Evolutionary conservation across 768 basidiomycete genomes (phyloP).

Genomic region (Mycena olivaceomarginata): DNA sequence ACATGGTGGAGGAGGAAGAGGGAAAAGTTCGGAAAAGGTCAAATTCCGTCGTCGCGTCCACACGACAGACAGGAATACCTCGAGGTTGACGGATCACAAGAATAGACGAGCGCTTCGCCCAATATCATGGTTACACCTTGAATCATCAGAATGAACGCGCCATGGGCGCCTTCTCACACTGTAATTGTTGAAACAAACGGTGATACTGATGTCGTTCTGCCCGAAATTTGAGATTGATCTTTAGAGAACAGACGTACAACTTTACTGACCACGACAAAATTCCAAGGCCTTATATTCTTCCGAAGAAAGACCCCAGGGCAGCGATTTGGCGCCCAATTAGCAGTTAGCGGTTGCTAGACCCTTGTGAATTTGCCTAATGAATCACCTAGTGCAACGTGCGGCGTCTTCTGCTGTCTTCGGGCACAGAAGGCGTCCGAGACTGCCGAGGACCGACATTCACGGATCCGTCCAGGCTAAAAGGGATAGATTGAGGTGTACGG

Average conservation of each 20-base stretch:
- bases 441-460: neutral
- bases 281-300: neutral
- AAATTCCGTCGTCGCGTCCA: constrained; percentile 7
- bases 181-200: neutral
- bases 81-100: constrained; percentile 14
- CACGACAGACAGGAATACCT: constrained; percentile 19
- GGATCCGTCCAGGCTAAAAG: neutral
- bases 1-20: constrained; percentile 27
- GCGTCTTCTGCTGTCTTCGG: neutral
- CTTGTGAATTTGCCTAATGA: neutral
- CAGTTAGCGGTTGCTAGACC: neutral
- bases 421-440: neutral
- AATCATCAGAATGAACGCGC: neutral
- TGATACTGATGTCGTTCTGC: too few species aligned
- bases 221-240: too few species aligned
- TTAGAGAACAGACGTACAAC: neutral
- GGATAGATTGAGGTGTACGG: neutral
- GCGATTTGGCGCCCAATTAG: too few species aligned
- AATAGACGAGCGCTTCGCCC: constrained; percentile 21
- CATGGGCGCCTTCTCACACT: neutral
- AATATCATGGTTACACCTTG: constrained; percentile 1
- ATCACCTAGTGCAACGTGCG: constrained; percentile 22
- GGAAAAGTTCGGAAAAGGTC: neutral
- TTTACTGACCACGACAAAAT: neutral
- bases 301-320: too few species aligned